Conservation (phyloP, 441 rosid species). For the Bocquillonia castaneifolia region DNA sequence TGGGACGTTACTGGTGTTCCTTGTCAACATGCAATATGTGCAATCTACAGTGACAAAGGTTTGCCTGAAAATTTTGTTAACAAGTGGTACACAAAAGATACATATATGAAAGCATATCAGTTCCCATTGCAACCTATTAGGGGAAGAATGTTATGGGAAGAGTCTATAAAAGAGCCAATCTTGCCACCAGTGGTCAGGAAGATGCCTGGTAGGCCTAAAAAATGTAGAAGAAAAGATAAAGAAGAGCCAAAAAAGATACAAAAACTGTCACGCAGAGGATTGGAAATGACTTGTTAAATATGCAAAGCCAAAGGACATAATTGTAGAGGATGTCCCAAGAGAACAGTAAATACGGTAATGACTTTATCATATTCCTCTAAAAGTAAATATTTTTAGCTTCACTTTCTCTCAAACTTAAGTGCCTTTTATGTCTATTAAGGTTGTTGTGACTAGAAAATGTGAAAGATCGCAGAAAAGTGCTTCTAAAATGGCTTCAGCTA, state of each 20-base stretch:
- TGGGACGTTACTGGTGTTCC: background rate
- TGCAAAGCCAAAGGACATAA: no score
- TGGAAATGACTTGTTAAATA: no score
- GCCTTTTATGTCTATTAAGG: no score
- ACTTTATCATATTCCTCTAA: no score
- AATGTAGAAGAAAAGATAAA: background rate
- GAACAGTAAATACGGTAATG: no score
- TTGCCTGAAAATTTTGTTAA: background rate
- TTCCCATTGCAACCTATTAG: background rate
- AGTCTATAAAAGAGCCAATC: background rate
- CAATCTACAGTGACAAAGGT: background rate
- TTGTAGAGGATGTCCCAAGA: no score
- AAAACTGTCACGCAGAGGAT: no score
- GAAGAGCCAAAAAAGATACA: background rate
- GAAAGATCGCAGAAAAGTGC: no score
- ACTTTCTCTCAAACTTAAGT: no score
- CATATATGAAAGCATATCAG: background rate
- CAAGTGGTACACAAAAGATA: background rate
- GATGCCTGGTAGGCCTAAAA: background rate
- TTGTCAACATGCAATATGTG: background rate
- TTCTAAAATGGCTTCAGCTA: no score
- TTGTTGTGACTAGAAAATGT: no score
- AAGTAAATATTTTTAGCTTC: no score
- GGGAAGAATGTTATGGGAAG: background rate
- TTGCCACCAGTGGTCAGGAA: background rate